Percentiles rank a stretch among this genome's conserved stretches.
phyloP scores from a whole-genome alignment of 768 basidiomycete genomes.

The Boletales sp. region DNA sequence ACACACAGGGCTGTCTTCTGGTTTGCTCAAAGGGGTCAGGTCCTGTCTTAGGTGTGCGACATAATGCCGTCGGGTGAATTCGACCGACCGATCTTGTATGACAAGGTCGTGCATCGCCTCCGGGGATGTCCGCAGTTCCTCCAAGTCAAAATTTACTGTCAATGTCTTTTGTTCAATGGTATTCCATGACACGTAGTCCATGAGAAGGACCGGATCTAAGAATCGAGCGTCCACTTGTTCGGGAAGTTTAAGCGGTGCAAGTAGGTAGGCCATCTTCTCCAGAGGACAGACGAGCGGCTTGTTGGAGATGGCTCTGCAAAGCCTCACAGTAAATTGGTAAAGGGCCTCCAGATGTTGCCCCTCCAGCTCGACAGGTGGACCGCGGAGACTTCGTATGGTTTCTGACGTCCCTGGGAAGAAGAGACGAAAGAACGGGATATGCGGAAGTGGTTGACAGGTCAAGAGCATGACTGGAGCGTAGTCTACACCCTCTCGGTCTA shows the following conservation, averaged over 20 bases:
- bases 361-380: conserved; percentile 47
- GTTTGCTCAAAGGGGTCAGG: conserved; percentile 70
- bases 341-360: conserved; percentile 45
- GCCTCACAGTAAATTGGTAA: conserved; percentile 58
- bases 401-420: conserved; percentile 52
- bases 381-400: conserved; percentile 42
- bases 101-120: conserved; percentile 56
- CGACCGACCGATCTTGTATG: conserved; percentile 73
- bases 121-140: conserved; percentile 25
- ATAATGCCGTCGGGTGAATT: conserved; percentile 70
- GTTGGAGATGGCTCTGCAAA: conserved; percentile 62
- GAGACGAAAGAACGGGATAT: conserved; percentile 51
- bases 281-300: conserved; percentile 58
- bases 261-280: conserved; percentile 59
- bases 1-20: conserved; percentile 61
- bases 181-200: conserved; percentile 60
- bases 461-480: conserved; percentile 63
- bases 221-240: conserved; percentile 26
- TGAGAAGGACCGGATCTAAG: conserved; percentile 30
- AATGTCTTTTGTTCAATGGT: conserved; percentile 47
- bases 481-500: conserved; percentile 26
- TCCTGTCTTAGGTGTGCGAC: conserved; percentile 56
- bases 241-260: conserved; percentile 53
- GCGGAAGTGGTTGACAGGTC: conserved; percentile 64
- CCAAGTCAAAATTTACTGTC: conserved; percentile 45